Conservation (phyloP, 2,329 filamentous ascomycete species). For the Talaromyces islandicus region DNA sequence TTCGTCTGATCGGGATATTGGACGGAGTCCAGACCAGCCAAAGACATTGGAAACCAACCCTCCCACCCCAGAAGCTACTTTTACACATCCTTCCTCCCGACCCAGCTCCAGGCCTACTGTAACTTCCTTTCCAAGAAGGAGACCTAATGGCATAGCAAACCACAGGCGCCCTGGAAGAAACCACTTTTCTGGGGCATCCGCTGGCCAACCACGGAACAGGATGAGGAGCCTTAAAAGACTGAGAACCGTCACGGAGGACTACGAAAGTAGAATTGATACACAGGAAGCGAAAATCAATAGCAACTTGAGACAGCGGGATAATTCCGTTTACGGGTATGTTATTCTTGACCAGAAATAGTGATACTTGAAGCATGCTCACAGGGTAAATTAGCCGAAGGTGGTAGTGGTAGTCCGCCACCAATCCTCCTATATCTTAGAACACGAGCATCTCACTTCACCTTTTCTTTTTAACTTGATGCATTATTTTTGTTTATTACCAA, state of each 20-base stretch:
- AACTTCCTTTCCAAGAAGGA: background rate
- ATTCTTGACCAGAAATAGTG: background rate
- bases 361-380: background rate
- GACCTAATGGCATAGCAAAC: background rate
- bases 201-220: background rate
- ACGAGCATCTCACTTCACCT: background rate
- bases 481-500: background rate
- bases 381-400: background rate
- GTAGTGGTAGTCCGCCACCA: background rate
- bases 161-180: background rate
- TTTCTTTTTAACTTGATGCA: background rate
- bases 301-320: background rate
- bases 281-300: background rate
- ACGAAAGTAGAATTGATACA: background rate
- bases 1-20: background rate
- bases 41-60: background rate
- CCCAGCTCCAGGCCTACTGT: background rate
- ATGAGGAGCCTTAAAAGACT: slow-evolving; percentile 3
- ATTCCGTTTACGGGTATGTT: slow-evolving; percentile 4
- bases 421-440: background rate
- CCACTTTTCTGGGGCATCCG: background rate
- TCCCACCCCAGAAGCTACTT: background rate
- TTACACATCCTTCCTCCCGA: background rate
- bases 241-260: slow-evolving; percentile 3
- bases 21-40: background rate